A percentile compares a stretch with the other conserved stretches of the same genome.
Conservation (phyloP, 495 filamentous ascomycete genomes). For the Oidiodendron maius region DNA sequence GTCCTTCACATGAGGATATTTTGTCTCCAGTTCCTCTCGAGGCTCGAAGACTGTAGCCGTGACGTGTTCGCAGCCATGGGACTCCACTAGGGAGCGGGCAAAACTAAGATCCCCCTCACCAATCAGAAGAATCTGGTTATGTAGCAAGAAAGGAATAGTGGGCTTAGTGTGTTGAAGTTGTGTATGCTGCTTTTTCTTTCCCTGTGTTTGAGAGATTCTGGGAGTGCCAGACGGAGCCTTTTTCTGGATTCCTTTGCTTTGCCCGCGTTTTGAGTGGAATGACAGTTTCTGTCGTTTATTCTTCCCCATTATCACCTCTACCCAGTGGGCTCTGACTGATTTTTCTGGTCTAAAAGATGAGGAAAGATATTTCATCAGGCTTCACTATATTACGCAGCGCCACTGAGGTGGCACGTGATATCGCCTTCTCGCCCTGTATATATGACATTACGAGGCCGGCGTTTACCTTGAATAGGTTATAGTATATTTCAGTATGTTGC, state of each 20-base stretch:
- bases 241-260: neutral
- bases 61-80: constrained; percentile 63
- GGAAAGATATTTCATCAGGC: too few relatives aligned
- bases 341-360: too few relatives aligned
- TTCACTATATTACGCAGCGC: too few relatives aligned
- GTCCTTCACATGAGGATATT: constrained; percentile 70
- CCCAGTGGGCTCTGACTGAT: too few relatives aligned
- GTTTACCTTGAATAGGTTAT: too few relatives aligned
- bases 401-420: too few relatives aligned
- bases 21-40: constrained; percentile 44
- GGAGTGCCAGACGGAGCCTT: constrained; percentile 1
- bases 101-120: constrained; percentile 97
- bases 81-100: constrained; percentile 62
- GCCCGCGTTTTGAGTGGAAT: neutral
- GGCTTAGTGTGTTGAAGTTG: constrained; percentile 38
- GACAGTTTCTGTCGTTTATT: constrained; percentile 9
- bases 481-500: too few relatives aligned
- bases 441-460: too few relatives aligned
- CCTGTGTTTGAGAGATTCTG: constrained; percentile 6
- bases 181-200: constrained; percentile 14
- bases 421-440: too few relatives aligned
- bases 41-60: constrained; percentile 47
- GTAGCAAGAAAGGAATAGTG: constrained; percentile 66
- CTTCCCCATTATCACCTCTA: constrained; percentile 13
- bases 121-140: constrained; percentile 72